Conservation (phyloP, 2,329 filamentous ascomycete genomes). For the Diplodia seriata region DNA sequence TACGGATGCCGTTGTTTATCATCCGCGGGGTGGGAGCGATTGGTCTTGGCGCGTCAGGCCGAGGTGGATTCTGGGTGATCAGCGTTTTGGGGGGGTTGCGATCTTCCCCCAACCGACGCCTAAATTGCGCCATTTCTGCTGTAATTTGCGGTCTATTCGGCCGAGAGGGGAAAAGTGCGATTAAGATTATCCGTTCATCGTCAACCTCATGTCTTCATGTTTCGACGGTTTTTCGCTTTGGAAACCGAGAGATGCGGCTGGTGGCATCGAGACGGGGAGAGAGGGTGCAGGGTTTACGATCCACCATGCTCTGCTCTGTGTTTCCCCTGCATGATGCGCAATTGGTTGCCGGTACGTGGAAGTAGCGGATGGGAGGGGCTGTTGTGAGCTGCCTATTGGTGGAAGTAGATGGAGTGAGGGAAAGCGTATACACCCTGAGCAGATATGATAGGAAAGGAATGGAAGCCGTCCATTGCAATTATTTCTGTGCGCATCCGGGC, state of each 20-base stretch:
- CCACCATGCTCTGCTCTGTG: not conserved
- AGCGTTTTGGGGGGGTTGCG: not conserved
- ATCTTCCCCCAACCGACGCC: not conserved
- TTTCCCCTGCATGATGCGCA: not conserved
- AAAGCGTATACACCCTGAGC: not conserved
- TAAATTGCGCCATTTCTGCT: not conserved
- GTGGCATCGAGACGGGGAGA: not conserved
- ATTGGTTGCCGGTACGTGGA: conserved; percentile 4
- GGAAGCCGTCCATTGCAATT: not conserved
- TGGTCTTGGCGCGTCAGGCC: conserved; percentile 4
- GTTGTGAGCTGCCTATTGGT: not conserved
- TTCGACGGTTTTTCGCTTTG: not conserved
- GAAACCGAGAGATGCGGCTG: no score
- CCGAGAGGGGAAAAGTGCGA: conserved; percentile 7
- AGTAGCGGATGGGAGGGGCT: not conserved
- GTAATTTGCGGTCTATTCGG: conserved; percentile 10
- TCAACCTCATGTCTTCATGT: not conserved
- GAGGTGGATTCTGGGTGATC: conserved; percentile 5
- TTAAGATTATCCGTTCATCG: not conserved
- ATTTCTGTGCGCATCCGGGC: not conserved
- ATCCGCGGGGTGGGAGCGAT: not conserved
- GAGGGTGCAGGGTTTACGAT: not conserved
- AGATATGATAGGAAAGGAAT: not conserved
- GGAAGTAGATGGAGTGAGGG: not conserved
- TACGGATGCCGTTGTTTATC: not conserved